A percentile compares a stretch with the other conserved stretches of the same genome.
phyloP scores from a whole-genome alignment of 176 grass and related monocot species.

The Themeda triandra region DNA sequence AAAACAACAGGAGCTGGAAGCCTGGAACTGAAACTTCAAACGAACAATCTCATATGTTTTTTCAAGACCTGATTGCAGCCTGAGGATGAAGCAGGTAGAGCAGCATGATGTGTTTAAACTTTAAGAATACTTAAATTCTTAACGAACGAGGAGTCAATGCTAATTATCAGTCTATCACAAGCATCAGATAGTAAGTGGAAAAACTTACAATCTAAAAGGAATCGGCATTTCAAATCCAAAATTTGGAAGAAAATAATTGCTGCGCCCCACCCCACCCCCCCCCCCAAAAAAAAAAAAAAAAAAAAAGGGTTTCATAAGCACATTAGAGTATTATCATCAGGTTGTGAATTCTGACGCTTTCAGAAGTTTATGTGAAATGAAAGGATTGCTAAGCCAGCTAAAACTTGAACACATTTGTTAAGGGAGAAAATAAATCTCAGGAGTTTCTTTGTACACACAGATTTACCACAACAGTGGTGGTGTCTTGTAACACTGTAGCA shows the following conservation, averaged over 20 bases:
- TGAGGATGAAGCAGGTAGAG: not conserved
- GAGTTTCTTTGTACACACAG: not conserved
- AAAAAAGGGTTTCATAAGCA: not conserved
- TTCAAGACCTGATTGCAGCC: not conserved
- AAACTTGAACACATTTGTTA: slow-evolving; percentile 2
- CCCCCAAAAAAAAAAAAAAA: too few species aligned
- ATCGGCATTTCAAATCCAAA: not conserved
- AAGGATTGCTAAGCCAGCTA: not conserved
- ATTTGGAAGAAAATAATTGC: not conserved
- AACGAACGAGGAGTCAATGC: not conserved
- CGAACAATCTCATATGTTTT: not conserved
- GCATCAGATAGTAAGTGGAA: not conserved
- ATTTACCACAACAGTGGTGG: not conserved
- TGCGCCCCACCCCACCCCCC: not conserved
- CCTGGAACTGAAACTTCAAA: not conserved
- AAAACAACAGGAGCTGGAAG: not conserved
- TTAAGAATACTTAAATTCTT: not conserved
- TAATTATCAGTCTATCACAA: not conserved
- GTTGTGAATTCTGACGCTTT: not conserved
- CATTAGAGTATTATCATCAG: not conserved
- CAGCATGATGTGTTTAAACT: not conserved
- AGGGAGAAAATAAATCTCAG: not conserved
- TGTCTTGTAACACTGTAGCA: not conserved
- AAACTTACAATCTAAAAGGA: not conserved
- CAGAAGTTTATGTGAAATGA: not conserved